These are phyloP conservation scores for Colletotrichum tabaci DNA, from an alignment of 2,329 filamentous ascomycete genomes.

Conservation along the genomic window DNA sequence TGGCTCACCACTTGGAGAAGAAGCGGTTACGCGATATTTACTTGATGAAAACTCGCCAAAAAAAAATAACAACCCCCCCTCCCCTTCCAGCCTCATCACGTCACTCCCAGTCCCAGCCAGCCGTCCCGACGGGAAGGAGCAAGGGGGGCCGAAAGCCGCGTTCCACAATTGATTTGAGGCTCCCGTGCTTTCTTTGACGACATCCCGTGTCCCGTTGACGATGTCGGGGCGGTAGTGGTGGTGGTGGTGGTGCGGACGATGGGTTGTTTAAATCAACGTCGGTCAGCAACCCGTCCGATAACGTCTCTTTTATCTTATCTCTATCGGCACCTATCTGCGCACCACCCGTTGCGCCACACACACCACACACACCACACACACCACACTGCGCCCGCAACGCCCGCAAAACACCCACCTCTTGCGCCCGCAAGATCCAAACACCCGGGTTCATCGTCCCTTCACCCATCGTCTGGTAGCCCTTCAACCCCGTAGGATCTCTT, in stretches of 20 bases:
- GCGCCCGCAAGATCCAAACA: slow-evolving; percentile 40
- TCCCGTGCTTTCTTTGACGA: slow-evolving; percentile 32
- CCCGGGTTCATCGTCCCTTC: slow-evolving; percentile 19
- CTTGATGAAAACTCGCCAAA: slow-evolving; percentile 39
- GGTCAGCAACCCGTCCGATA: neutral
- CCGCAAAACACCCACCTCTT: slow-evolving; percentile 37
- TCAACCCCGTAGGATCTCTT: slow-evolving; percentile 10
- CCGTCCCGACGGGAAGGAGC: slow-evolving; percentile 21
- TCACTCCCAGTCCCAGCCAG: slow-evolving; percentile 9
- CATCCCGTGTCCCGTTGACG: neutral
- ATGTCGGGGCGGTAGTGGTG: neutral
- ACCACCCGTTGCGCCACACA: slow-evolving; percentile 11
- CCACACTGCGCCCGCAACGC: slow-evolving; percentile 35
- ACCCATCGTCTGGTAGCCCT: neutral
- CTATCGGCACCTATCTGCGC: too few species aligned
- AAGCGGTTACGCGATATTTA: slow-evolving; percentile 40
- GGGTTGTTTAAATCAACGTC: slow-evolving; percentile 19
- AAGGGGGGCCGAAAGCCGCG: neutral
- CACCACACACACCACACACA: neutral
- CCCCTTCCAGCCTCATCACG: neutral
- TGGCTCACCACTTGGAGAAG: slow-evolving; percentile 4
- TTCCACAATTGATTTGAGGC: slow-evolving; percentile 32
- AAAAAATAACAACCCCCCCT: neutral
- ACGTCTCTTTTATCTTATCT: neutral
- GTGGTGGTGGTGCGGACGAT: too few species aligned